These are phyloP conservation scores for Penicillium tannophilum DNA, from an alignment of 495 filamentous ascomycete genomes.

Conservation along the genomic window DNA sequence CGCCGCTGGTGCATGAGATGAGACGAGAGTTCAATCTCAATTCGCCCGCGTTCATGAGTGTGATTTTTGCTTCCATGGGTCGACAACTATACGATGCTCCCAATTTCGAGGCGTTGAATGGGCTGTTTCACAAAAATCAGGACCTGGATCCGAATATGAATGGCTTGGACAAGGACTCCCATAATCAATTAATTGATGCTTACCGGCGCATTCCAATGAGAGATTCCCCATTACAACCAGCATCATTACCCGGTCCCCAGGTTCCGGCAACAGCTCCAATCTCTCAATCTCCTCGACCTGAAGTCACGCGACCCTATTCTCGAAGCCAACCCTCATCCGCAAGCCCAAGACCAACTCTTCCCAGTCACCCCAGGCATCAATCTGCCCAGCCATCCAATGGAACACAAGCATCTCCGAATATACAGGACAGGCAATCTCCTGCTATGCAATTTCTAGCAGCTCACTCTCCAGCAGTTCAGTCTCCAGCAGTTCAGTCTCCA, in stretches of 20 bases:
- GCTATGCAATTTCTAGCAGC: neutral
- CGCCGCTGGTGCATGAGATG: slow-evolving; percentile 64
- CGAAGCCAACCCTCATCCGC: neutral
- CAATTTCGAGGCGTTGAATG: neutral
- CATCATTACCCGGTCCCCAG: neutral
- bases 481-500: neutral
- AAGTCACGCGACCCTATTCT: neutral
- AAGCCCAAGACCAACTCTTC: neutral
- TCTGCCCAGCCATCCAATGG: neutral
- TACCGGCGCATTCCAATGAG: slow-evolving; percentile 16
- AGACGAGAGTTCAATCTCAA: slow-evolving; percentile 46
- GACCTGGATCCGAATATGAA: neutral
- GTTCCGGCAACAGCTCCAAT: neutral
- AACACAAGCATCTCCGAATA: neutral
- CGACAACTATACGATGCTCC: slow-evolving; percentile 28
- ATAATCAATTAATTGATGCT: slow-evolving; percentile 3
- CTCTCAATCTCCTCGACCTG: neutral
- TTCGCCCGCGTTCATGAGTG: slow-evolving; percentile 58
- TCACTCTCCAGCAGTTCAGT: neutral
- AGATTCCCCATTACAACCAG: neutral
- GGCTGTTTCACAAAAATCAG: slow-evolving; percentile 1
- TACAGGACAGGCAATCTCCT: neutral
- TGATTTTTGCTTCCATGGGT: slow-evolving; percentile 60
- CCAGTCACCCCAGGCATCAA: neutral
- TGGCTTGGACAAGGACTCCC: neutral